A percentile compares a stretch with the other conserved stretches of the same genome.
phyloP scores from a whole-genome alignment of 1,139 yeast species.

The Diutina sp. region DNA sequence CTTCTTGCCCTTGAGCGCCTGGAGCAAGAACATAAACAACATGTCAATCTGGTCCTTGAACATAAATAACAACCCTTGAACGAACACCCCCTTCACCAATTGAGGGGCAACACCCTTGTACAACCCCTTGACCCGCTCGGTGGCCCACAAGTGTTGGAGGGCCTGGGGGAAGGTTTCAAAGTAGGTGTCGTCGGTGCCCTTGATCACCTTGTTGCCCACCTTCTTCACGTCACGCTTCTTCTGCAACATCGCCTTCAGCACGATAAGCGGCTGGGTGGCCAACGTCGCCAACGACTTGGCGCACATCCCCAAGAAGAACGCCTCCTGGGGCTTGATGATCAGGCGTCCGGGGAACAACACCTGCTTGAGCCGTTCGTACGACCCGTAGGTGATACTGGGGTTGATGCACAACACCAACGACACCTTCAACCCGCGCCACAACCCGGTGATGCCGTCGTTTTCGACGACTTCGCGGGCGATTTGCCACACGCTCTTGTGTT shows the following conservation, averaged over 20 bases:
- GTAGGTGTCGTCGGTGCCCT: constrained; percentile 7
- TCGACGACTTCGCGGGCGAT: constrained; percentile 43
- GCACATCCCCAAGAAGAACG: constrained; percentile 63
- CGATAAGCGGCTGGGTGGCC: constrained; percentile 75
- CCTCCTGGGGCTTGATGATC: constrained; percentile 49
- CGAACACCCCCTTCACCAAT: constrained; percentile 68
- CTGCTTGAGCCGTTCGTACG: constrained; percentile 58
- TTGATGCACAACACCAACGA: constrained; percentile 67
- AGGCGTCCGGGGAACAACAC: constrained; percentile 34
- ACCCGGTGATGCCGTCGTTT: constrained; percentile 62
- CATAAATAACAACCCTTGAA: constrained; percentile 77
- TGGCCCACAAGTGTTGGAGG: constrained; percentile 5
- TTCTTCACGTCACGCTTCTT: constrained; percentile 18
- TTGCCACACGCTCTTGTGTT: constrained; percentile 26
- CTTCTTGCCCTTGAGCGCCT: constrained; percentile 13
- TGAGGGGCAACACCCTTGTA: constrained; percentile 82
- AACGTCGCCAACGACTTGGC: constrained; percentile 76
- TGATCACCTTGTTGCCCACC: not conserved
- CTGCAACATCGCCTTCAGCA: constrained; percentile 74
- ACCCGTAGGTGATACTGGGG: constrained; percentile 82
- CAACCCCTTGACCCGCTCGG: constrained; percentile 14
- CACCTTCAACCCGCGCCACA: constrained; percentile 81
- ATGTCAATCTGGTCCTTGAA: constrained; percentile 60
- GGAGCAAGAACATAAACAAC: constrained; percentile 26
- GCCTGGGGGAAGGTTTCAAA: constrained; percentile 1